Evolutionary conservation across 192 early-diverging fungal genomes (phyloP).

Genomic region (Coemansia sp.): DNA sequence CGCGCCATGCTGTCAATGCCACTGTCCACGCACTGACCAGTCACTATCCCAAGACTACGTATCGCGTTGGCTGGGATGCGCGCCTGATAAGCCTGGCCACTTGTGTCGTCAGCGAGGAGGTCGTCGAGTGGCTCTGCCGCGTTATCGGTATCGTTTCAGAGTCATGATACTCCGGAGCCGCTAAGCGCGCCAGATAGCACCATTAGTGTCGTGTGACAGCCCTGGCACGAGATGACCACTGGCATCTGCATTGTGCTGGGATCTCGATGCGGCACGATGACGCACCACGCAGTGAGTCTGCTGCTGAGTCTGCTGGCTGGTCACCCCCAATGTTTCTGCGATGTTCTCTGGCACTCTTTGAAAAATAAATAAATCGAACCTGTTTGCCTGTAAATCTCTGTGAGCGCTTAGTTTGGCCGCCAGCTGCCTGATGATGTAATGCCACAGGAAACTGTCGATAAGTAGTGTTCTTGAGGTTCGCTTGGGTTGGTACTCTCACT

Average conservation of each 20-base stretch:
- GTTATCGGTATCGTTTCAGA: slow-evolving; percentile 50
- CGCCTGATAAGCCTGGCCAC: slow-evolving; percentile 46
- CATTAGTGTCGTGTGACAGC: no score
- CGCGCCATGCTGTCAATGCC: slow-evolving; percentile 48
- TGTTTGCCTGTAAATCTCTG: not conserved
- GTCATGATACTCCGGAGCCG: slow-evolving; percentile 2
- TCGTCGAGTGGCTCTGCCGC: slow-evolving; percentile 55
- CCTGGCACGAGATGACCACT: not conserved
- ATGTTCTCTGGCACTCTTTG: not conserved
- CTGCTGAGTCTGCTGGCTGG: not conserved
- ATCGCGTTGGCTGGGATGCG: slow-evolving; percentile 57
- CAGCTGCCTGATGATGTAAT: slow-evolving; percentile 1
- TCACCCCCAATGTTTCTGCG: not conserved
- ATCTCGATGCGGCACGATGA: not conserved
- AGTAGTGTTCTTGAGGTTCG: no score
- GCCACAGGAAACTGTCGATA: no score
- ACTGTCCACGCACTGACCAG: slow-evolving; percentile 50
- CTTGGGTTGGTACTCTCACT: no score
- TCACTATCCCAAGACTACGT: slow-evolving; percentile 53
- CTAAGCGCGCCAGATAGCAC: no score
- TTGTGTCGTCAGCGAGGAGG: slow-evolving; percentile 45
- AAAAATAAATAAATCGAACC: not conserved
- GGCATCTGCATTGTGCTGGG: not conserved
- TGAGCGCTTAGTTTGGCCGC: not conserved
- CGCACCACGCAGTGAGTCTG: not conserved